Base-by-base conservation (phyloP, 1,139 yeast genomes). In the Yamadazyma kanchanaburiensis region DNA sequence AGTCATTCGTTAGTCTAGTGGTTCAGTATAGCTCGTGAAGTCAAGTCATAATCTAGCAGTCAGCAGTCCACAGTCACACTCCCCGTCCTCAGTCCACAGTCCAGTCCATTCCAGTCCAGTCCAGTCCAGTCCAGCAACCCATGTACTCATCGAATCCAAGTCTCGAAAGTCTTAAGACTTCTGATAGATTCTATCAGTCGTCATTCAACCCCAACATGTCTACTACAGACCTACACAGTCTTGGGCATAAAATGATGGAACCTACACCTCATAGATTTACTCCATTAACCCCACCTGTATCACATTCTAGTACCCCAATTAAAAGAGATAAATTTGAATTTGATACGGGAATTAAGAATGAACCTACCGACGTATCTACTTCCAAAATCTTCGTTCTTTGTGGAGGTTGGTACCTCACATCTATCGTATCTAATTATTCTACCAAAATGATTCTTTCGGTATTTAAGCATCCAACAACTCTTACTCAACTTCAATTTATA, bases 401-500 rank as follows among this genome's bases (percentile, higher is more conserved):
- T 53, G 48, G 71, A 6, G 49, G 72, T 21, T 89, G 97, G 97
- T 89, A 89, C 56, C 50, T 76, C 20, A 65, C 81, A n/a, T 81
- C 94, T 22, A 88, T 94, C 10, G 56, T 88, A 12, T 83, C 95
- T 5, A 82, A 81, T 45, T 86, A 87, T 45, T 68, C 91, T 26
- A 80, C 94, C 33, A 89, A 89, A 53, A 61, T 79, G 31, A 85
- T 89, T 31, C 60, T 89, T 37, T 74, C 68, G 38, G 66, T 67
- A 28, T 86, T 80, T 53, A 74, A 74, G 27, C 83, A 80, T 51
- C 96, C 97, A 1, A 78, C 87, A 7, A 81, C 95, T 1, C 69
- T 89, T 34, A 86, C 96, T 0, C 86, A 88, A 65, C 65, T 81
- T 29, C 97, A 89, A 60, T 89, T 89, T 50, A 47, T 80, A 23